phyloP scores from a whole-genome alignment of 1,284 basidiomycete genomes.

The Irpex sp. region DNA sequence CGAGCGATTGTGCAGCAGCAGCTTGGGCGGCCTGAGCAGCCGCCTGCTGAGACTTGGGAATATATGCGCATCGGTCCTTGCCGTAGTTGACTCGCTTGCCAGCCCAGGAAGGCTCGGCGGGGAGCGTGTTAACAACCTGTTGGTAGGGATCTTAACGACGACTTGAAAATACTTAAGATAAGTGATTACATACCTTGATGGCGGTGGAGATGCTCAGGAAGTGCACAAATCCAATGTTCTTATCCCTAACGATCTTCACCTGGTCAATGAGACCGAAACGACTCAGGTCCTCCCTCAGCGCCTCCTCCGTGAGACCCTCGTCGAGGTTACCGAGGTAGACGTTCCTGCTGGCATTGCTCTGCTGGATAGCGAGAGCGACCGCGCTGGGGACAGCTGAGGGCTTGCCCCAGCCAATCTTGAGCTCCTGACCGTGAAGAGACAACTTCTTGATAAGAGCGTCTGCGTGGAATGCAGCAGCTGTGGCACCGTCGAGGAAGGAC shows the following conservation, averaged over 20 bases:
- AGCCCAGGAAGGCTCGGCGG: conserved; percentile 87
- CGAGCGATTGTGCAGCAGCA: conserved; percentile 77
- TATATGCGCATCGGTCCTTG: conserved; percentile 93
- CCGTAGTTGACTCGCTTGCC: conserved; percentile 94
- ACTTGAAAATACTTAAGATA: background rate
- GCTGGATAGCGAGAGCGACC: conserved; percentile 82
- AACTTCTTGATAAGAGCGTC: conserved; percentile 93
- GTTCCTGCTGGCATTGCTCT: conserved; percentile 89
- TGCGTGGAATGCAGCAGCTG: conserved; percentile 91
- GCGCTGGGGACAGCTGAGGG: conserved; percentile 82
- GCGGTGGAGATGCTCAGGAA: conserved; percentile 91
- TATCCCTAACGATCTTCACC: conserved; percentile 96
- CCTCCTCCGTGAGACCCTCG: conserved; percentile 85
- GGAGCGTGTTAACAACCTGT: conserved; percentile 88
- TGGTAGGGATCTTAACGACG: background rate
- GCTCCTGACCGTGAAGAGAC: conserved; percentile 85
- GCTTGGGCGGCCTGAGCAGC: conserved; percentile 80
- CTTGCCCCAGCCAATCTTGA: conserved; percentile 97
- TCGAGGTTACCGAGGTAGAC: conserved; percentile 93
- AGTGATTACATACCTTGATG: conserved; percentile 66
- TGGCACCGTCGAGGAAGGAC: conserved; percentile 90
- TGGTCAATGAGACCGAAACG: conserved; percentile 96
- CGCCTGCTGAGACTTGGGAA: conserved; percentile 85
- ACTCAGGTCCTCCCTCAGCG: conserved; percentile 80
- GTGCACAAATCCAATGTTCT: conserved; percentile 97